A percentile compares a stretch with the other conserved stretches of the same genome.
Conservation (phyloP, 2,329 filamentous ascomycete species). For the Bipolaris victoriae region DNA sequence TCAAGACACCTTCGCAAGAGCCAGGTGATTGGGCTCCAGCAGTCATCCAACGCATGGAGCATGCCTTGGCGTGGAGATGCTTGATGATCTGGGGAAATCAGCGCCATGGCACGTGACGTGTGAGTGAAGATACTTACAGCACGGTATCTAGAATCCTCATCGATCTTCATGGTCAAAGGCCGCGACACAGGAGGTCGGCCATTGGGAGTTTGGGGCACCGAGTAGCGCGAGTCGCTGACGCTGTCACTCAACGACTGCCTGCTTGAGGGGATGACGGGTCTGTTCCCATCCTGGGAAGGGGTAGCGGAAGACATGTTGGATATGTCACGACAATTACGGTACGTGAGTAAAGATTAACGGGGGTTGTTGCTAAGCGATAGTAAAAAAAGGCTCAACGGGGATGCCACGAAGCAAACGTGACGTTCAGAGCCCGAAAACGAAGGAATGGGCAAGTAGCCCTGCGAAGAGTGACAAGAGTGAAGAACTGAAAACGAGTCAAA, state of each 20-base stretch:
- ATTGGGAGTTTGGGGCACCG: constrained; percentile 14
- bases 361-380: constrained; percentile 16
- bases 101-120: background rate
- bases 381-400: constrained; percentile 4
- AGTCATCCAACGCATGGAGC: constrained; percentile 33
- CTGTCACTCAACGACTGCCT: constrained; percentile 20
- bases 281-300: constrained; percentile 11
- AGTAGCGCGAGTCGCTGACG: constrained; percentile 12
- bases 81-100: constrained; percentile 33
- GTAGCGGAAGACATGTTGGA: constrained; percentile 16
- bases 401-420: constrained; percentile 4
- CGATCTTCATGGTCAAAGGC: constrained; percentile 29
- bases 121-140: constrained; percentile 22
- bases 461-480: constrained; percentile 12
- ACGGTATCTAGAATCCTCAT: constrained; percentile 33
- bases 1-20: constrained; percentile 66
- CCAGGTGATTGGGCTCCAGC: constrained; percentile 16
- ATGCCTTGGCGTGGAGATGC: constrained; percentile 35
- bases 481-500: constrained; percentile 8
- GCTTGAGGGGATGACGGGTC: constrained; percentile 13
- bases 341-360: background rate
- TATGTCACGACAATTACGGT: constrained; percentile 7
- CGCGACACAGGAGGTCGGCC: constrained; percentile 14
- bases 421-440: constrained; percentile 8
- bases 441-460: constrained; percentile 18